Conservation (phyloP, 208 protist species). For the Trypanosoma boissoni region DNA sequence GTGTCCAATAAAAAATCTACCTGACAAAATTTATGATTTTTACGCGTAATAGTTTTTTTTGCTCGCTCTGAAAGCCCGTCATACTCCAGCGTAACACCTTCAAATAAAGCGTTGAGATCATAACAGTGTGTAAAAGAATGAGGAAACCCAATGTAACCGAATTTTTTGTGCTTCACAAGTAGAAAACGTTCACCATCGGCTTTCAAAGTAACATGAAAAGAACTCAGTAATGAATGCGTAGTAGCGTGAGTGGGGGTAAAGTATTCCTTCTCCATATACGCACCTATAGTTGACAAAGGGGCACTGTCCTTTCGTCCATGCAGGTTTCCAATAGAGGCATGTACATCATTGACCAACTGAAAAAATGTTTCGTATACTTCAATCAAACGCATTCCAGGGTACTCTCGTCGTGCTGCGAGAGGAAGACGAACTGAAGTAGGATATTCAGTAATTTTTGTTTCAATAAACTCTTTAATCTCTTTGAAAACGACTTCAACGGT, state of each 20-base stretch:
- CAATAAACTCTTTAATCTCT: slow-evolving; percentile 48
- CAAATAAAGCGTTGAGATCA: slow-evolving; percentile 71
- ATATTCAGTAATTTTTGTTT: slow-evolving; percentile 30
- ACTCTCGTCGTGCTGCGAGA: slow-evolving; percentile 11
- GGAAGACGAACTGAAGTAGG: slow-evolving; percentile 11
- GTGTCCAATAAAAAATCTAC: slow-evolving; percentile 77
- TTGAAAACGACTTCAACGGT: slow-evolving; percentile 38
- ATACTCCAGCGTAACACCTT: slow-evolving; percentile 22
- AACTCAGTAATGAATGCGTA: slow-evolving; percentile 26
- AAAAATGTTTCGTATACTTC: slow-evolving; percentile 53
- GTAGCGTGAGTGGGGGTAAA: slow-evolving; percentile 59
- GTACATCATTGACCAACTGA: slow-evolving; percentile 56
- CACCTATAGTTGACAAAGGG: slow-evolving; percentile 70
- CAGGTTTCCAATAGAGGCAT: slow-evolving; percentile 57
- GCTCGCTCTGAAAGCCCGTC: not conserved
- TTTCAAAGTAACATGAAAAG: slow-evolving; percentile 77
- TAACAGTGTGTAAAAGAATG: slow-evolving; percentile 64
- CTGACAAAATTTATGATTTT: not conserved
- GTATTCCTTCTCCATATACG: slow-evolving; percentile 64
- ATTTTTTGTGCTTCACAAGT: slow-evolving; percentile 62
- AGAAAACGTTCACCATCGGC: slow-evolving; percentile 76
- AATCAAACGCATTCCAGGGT: slow-evolving; percentile 39
- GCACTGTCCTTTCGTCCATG: slow-evolving; percentile 57
- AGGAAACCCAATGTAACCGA: slow-evolving; percentile 76
- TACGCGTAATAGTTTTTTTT: slow-evolving; percentile 9